phyloP scores from a whole-genome alignment of 352 stramenopile species.

The Albugo candida region DNA sequence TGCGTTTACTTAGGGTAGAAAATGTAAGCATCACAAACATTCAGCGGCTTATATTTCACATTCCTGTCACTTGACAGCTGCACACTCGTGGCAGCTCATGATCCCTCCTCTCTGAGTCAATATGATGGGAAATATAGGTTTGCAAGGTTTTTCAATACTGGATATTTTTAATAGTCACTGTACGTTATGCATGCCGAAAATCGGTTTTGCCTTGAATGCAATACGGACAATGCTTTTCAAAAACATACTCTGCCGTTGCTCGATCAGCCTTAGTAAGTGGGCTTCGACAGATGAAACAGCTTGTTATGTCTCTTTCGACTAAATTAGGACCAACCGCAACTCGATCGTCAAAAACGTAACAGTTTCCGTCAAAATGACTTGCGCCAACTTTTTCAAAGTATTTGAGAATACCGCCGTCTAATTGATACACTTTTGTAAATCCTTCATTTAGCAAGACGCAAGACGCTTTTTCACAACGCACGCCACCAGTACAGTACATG shows the following conservation, averaged over 20 bases:
- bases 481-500: conserved; percentile 62
- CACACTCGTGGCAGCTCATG: not conserved
- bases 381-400: conserved; percentile 61
- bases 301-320: conserved; percentile 17
- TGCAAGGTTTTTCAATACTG: no score
- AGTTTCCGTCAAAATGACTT: conserved; percentile 48
- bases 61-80: not conserved
- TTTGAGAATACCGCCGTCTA: conserved; percentile 56
- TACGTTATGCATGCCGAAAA: conserved; percentile 9
- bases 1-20: no score
- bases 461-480: conserved; percentile 55
- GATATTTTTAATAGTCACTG: no score
- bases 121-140: no score
- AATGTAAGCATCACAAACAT: no score
- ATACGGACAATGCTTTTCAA: conserved; percentile 27
- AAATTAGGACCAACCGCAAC: conserved; percentile 43
- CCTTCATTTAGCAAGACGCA: conserved; percentile 38
- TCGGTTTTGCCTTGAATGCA: conserved; percentile 31
- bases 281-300: conserved; percentile 36
- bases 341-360: conserved; percentile 66
- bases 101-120: no score
- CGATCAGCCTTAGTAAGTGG: conserved; percentile 32
- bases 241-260: conserved; percentile 18
- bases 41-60: no score
- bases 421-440: conserved; percentile 36